A percentile compares a stretch with the other conserved stretches of the same genome.
Conservation (phyloP, 345 rosid genomes). For the Bruguiera sexangula region DNA sequence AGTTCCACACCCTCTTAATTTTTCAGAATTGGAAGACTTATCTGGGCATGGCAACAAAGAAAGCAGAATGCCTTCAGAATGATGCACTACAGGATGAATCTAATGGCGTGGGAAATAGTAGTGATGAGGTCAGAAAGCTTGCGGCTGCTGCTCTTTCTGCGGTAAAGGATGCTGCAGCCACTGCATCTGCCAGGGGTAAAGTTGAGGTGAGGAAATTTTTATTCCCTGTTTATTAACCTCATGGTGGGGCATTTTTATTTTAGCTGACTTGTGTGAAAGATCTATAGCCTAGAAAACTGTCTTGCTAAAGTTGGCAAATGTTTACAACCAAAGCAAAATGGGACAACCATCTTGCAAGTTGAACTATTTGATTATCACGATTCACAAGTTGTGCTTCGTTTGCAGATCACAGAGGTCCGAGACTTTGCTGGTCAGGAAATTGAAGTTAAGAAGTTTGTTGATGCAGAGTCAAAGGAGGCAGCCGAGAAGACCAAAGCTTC, state of each 20-base stretch:
- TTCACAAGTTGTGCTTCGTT: not conserved
- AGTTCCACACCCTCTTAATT: not conserved
- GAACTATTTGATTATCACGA: not conserved
- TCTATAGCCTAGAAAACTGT: not conserved
- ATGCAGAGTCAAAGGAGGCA: slow-evolving; percentile 82
- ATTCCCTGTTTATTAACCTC: not conserved
- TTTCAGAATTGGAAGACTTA: slow-evolving; percentile 48
- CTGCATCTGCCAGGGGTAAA: slow-evolving; percentile 60
- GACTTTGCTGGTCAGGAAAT: slow-evolving; percentile 90
- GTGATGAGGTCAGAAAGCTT: slow-evolving; percentile 62
- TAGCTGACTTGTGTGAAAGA: not conserved
- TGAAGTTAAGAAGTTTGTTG: slow-evolving; percentile 60
- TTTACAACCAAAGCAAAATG: not conserved
- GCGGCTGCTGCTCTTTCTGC: slow-evolving; percentile 95
- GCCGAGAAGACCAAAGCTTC: slow-evolving; percentile 52
- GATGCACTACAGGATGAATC: slow-evolving; percentile 16
- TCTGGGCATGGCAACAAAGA: slow-evolving; percentile 41
- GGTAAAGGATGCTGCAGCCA: slow-evolving; percentile 66
- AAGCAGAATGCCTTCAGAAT: slow-evolving; percentile 11
- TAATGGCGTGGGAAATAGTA: slow-evolving; percentile 23
- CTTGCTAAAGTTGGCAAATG: not conserved
- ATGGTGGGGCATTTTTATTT: not conserved
- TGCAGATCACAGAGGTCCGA: slow-evolving; percentile 70
- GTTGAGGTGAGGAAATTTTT: slow-evolving; percentile 53
- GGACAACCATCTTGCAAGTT: not conserved